Percentiles rank a stretch among this genome's conserved stretches.
phyloP scores from a whole-genome alignment of 2,329 filamentous ascomycete species.

The Chaetomiaceae sp. region DNA sequence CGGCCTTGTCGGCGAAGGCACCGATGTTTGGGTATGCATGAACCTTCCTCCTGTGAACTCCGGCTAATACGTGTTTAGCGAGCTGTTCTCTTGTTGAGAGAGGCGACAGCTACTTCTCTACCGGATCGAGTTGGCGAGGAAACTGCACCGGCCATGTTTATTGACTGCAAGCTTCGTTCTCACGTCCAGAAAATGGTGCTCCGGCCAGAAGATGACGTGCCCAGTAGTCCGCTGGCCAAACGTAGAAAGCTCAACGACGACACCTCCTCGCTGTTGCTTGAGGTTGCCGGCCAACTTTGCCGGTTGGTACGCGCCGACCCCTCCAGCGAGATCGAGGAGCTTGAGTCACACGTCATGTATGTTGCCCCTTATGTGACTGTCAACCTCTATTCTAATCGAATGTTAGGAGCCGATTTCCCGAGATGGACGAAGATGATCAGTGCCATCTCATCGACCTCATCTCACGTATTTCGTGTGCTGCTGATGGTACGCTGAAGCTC shows the following conservation, averaged over 20 bases:
- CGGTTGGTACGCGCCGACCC: slow-evolving; percentile 3
- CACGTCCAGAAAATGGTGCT: slow-evolving; percentile 12
- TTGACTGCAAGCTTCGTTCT: slow-evolving; percentile 15
- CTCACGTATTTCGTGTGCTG: slow-evolving; percentile 51
- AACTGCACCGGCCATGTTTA: slow-evolving; percentile 13
- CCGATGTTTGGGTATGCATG: slow-evolving; percentile 25
- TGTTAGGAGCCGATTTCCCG: slow-evolving; percentile 14
- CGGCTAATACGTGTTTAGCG: slow-evolving; percentile 11
- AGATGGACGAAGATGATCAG: slow-evolving; percentile 19
- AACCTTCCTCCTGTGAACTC: background rate
- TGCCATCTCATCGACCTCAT: slow-evolving; percentile 38
- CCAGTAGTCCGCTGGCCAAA: slow-evolving; percentile 11
- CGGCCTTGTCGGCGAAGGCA: slow-evolving; percentile 14
- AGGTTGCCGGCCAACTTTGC: slow-evolving; percentile 3
- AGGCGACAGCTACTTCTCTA: slow-evolving; percentile 6
- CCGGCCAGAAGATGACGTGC: background rate
- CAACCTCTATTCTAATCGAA: background rate
- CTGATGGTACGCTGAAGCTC: slow-evolving; percentile 38
- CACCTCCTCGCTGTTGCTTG: background rate
- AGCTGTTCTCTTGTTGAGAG: slow-evolving; percentile 16
- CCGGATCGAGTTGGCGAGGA: slow-evolving; percentile 1
- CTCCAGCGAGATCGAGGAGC: slow-evolving; percentile 5
- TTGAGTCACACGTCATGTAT: slow-evolving; percentile 13
- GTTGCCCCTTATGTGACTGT: slow-evolving; percentile 1
- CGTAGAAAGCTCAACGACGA: slow-evolving; percentile 16